Evolutionary conservation across 345 rosid genomes (phyloP).

Genomic region (Rhodamnia rubescens): DNA sequence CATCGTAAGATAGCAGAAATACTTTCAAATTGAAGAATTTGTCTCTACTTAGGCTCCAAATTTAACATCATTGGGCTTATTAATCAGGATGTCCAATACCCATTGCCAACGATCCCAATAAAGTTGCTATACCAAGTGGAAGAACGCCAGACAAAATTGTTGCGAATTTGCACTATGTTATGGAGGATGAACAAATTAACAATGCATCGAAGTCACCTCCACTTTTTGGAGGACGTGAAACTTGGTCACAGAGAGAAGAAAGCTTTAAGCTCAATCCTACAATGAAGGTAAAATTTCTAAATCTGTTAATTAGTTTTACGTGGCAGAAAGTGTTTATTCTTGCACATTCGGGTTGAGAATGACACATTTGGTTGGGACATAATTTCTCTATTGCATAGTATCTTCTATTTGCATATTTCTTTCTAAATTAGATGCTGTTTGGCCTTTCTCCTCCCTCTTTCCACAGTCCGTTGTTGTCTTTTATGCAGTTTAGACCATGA

Average conservation of each 20-base stretch:
- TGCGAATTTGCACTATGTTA: constrained; percentile 43
- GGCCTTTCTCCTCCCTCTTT: neutral
- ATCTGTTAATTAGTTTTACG: neutral
- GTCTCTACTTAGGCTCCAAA: constrained; percentile 1
- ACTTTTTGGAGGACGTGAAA: constrained; percentile 81
- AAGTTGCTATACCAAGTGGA: constrained; percentile 49
- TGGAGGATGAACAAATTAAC: constrained; percentile 35
- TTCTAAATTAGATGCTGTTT: neutral
- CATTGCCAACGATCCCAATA: constrained; percentile 48
- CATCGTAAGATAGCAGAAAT: constrained; percentile 54
- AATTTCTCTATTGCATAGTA: neutral
- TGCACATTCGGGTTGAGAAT: neutral
- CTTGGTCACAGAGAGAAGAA: constrained; percentile 73
- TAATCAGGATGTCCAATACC: constrained; percentile 76
- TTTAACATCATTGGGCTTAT: constrained; percentile 1
- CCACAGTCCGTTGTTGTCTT: neutral
- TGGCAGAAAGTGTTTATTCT: neutral
- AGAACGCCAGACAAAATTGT: constrained; percentile 46
- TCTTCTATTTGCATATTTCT: neutral
- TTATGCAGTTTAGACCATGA: neutral
- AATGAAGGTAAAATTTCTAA: constrained; percentile 53
- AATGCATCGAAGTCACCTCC: constrained; percentile 38
- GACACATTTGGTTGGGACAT: neutral
- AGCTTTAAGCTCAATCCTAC: constrained; percentile 59
- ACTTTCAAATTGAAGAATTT: constrained; percentile 5